Evolutionary conservation across 2,329 filamentous ascomycete genomes (phyloP), one percentile per base, ranked within the genome.

Genomic region (Colletotrichum sp.): DNA sequence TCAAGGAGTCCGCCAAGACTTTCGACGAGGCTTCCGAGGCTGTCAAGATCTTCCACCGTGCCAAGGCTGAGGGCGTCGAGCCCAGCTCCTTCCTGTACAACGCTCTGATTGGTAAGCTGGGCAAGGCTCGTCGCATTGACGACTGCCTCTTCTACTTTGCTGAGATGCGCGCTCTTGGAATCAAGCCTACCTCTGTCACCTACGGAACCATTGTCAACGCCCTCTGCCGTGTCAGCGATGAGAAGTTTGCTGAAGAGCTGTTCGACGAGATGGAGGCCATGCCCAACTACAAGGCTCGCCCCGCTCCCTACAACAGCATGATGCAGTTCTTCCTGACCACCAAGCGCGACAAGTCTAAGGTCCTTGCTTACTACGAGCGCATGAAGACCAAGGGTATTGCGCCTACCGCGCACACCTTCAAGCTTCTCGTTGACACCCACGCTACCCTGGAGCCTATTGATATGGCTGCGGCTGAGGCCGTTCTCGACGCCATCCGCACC

Each of bases 241-340:
- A 99, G 87, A 98, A 96, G 83, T 98, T 98, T 83, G 97, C 97
- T 32, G 97, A 98, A 83, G 96, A 99, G 85, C 92, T 99, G 80
- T 99, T 99, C 82, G 96, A 99, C 82, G 97, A 99, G 88, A 99
- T 99, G 97, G 97, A 99, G 88, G 92, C 94, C 63, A 98, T 98
- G 94, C 94, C 96, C 73, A 99, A 99, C 88, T 99, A 99, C 91
- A 99, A 98, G 89, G 95, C 97, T 55, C 94, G 97, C 12, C 96
- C 97, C 30, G 97, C 97, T 28, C 97, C 97, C 1, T 99, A 99
- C 90, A 98, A 99, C 89, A 98, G 95, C 86, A 95, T 99, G 93
- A 99, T 99, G 92, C 97, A 99, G 84, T 99, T 98, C 88, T 99
- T 99, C 91, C 89, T 99, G 80, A 98, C 95, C 73, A 99, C 96